Evolutionary conservation across 345 rosid species (phyloP), one percentile per base, ranked within the genome.

Genomic region (Eucalyptus rudis): DNA sequence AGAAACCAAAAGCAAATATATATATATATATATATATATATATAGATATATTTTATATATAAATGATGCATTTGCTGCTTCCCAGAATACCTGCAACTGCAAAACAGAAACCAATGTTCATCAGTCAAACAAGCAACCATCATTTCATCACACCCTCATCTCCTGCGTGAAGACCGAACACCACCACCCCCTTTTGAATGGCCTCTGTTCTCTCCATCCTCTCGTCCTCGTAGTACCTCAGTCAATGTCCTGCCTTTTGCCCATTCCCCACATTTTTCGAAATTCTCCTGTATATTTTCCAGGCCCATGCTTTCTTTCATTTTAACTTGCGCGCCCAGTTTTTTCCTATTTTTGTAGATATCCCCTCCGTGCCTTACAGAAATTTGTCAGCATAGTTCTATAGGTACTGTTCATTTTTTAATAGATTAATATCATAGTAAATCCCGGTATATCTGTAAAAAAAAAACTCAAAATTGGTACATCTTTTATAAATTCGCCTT

Each of bases 61-160:
- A 71, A 36, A 36, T 68, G 62, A 79, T 89, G 88, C 50, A 8
- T 20, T 86, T 27, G 89, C 49, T 88, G 92, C 89, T 88, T 89
- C 92, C 93, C 88, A 19, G 22, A 54, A 64, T 58, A 84, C 88
- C 66, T 71, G 88, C 92, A 86, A 86, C 84, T 76, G 83, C 83
- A 40, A 20, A 76, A 76, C 83, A 36, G 83, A 40, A 76, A 40
- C 83, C 83, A 3, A 71, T 40, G 83, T 76, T 76, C 83, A 20
- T 76, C 83, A 20, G 83, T 76, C 83, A 76, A 76, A 76, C 83
- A 76, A 76, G 83, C 83, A 76, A 76, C 83, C 83, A 76, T 76
- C 83, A 36, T 36, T 36, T 76, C 83, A 36, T 20, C 83, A 20
- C 29, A 24, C 8, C 45, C 15, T 76, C 47, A 3, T 40, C 83